These are phyloP conservation scores for Yarrowia osloensis DNA, from an alignment of 805 yeast genomes.

Conservation along the genomic window DNA sequence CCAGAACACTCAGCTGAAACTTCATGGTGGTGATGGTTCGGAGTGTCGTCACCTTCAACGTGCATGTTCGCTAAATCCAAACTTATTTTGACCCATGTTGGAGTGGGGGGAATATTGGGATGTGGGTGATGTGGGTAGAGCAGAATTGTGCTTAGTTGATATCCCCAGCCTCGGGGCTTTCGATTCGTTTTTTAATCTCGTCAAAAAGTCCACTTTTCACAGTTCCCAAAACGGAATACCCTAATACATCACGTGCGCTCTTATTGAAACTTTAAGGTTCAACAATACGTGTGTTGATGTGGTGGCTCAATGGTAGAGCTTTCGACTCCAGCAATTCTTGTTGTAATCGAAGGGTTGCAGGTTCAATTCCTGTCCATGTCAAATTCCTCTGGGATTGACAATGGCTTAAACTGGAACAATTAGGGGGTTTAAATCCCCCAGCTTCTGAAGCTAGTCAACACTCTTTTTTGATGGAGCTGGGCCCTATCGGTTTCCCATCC, in stretches of 20 bases:
- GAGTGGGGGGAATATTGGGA: neutral
- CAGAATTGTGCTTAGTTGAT: too few species aligned
- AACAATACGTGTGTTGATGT: slow-evolving; percentile 14
- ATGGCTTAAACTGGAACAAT: slow-evolving; percentile 3
- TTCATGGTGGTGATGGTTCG: slow-evolving; percentile 18
- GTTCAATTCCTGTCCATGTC: slow-evolving; percentile 82
- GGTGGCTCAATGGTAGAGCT: slow-evolving; percentile 77
- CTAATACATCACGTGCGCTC: neutral
- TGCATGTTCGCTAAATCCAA: slow-evolving; percentile 2
- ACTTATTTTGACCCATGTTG: neutral
- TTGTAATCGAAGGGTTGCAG: slow-evolving; percentile 71
- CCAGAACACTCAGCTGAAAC: slow-evolving; percentile 16
- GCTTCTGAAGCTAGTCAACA: slow-evolving; percentile 27
- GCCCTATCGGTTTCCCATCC: too few species aligned
- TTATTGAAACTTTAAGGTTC: neutral
- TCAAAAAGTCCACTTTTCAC: neutral
- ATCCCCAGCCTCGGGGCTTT: too few species aligned
- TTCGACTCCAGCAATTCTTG: slow-evolving; percentile 56
- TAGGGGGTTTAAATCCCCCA: slow-evolving; percentile 18
- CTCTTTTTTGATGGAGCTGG: slow-evolving; percentile 12
- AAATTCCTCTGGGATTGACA: slow-evolving; percentile 35
- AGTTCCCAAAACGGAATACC: neutral
- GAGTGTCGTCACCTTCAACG: slow-evolving; percentile 7
- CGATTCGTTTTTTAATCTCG: neutral
- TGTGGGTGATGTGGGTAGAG: neutral